Percentiles rank a stretch among this genome's conserved stretches.
These are phyloP conservation scores for Leccinum subtestaceum DNA, from an alignment of 768 basidiomycete genomes.

Conservation along the genomic window DNA sequence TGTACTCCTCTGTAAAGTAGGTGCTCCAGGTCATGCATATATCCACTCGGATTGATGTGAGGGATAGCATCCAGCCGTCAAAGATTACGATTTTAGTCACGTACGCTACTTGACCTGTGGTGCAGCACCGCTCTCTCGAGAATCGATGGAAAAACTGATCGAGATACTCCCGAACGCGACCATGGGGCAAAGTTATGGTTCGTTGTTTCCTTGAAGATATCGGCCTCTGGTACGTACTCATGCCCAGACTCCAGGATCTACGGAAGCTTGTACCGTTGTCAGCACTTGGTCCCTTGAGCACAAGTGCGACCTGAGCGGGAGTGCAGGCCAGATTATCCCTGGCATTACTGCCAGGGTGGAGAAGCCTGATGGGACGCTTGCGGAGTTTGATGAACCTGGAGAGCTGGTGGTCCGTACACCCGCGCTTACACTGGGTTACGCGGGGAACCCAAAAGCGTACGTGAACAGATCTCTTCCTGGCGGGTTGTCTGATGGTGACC, in stretches of 20 bases:
- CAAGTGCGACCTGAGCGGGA: constrained; percentile 48
- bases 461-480: constrained; percentile 22
- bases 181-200: constrained; percentile 66
- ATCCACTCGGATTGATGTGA: not conserved
- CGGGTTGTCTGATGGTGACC: constrained; percentile 9
- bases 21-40: not conserved
- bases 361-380: constrained; percentile 55
- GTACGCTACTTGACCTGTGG: constrained; percentile 40
- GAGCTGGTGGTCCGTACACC: constrained; percentile 62
- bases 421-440: constrained; percentile 57
- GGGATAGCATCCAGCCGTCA: constrained; percentile 38
- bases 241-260: constrained; percentile 44
- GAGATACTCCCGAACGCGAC: constrained; percentile 46
- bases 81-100: constrained; percentile 41
- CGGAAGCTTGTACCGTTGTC: constrained; percentile 59
- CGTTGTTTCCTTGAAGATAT: not conserved
- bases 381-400: constrained; percentile 56
- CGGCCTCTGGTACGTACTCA: not conserved
- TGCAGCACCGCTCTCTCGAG: constrained; percentile 56
- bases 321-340: constrained; percentile 56
- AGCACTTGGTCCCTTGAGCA: constrained; percentile 44
- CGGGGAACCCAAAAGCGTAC: constrained; percentile 58
- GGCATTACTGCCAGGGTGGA: constrained; percentile 56
- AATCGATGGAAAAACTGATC: constrained; percentile 46
- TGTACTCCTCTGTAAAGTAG: constrained; percentile 49